Percentiles rank a stretch among this genome's conserved stretches.
Evolutionary conservation across 352 stramenopile species (phyloP).

Genomic region (Phytophthora niederhauseri): DNA sequence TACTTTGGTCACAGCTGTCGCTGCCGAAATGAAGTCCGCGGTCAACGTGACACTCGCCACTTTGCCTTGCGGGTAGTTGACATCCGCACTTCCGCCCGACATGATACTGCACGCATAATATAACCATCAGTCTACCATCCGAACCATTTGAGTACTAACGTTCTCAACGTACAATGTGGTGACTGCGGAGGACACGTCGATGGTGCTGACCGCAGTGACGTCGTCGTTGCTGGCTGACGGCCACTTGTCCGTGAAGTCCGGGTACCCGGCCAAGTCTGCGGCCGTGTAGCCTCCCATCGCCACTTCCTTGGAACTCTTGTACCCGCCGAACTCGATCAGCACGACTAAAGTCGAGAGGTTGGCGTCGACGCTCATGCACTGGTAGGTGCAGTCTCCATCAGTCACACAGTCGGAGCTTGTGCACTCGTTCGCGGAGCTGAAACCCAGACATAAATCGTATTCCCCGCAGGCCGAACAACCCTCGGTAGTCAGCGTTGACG

Average conservation of each 20-base stretch:
- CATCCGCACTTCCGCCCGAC: conserved; percentile 24
- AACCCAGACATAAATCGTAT: conserved; percentile 33
- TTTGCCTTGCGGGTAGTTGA: conserved; percentile 40
- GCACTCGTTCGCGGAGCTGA: conserved; percentile 23
- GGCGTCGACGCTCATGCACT: conserved; percentile 29
- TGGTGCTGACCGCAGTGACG: conserved; percentile 28
- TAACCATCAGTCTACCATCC: neutral
- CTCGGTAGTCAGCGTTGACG: conserved; percentile 34
- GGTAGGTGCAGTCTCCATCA: conserved; percentile 27
- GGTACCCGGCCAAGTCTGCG: conserved; percentile 10
- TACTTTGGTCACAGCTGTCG: conserved; percentile 29
- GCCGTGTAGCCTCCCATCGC: conserved; percentile 20
- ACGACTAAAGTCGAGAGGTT: conserved; percentile 29
- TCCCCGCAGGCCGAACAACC: conserved; percentile 32
- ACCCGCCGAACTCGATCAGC: conserved; percentile 38
- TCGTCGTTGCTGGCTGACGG: conserved; percentile 37
- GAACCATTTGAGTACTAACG: neutral
- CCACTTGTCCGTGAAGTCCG: conserved; percentile 28
- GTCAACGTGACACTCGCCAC: conserved; percentile 36
- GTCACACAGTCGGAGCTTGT: conserved; percentile 29
- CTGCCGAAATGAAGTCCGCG: conserved; percentile 24
- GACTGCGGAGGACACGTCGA: conserved; percentile 29
- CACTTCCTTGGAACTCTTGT: conserved; percentile 37
- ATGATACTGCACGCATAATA: conserved; percentile 26
- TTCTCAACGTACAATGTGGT: conserved; percentile 29